Base-by-base conservation (phyloP, 352 stramenopile genomes). In the Globisporangium cystogenes region DNA sequence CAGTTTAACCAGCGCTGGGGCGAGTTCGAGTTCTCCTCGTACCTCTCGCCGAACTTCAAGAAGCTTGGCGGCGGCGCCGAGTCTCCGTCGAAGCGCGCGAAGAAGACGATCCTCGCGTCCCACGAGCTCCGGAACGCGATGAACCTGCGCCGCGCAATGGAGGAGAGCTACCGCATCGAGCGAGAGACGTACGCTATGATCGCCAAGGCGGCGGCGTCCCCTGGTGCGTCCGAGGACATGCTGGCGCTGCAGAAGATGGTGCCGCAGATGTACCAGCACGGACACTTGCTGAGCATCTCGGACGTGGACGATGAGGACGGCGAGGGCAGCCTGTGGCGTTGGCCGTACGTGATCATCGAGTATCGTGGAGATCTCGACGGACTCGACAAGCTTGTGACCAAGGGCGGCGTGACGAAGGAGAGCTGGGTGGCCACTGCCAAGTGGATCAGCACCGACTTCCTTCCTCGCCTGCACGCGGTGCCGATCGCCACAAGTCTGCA, bases 1-100 rank as follows among this genome's bases (percentile, higher is more conserved):
- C 69, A 89, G 51, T 86, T 83, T 56, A 95, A 95, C 47, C 64
- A 87, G 45, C 76, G 83, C 18, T 95, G 82, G 82, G 72, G 80
- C 20, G 82, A 93, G 59, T 85, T 90, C 44, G 68, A 90, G 49
- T 74, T 93, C 51, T 60, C 82, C 23, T 65, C 74, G 6, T 92
- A 78, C 55, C 67, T 92, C 50, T 55, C 80, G 11, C 74, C 76
- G 14, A 66, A 78, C 1, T 89, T 86, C 39, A 51, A 70, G 23
- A 43, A 50, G 7, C 29, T 24, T 16, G 16, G 43, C 8, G 29
- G 50, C 36, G 4, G 26, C 46, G 26, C 47, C 7, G 48, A 55
- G 37, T 48, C 53, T 42, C 44, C 53, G 14, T 44, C 39, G 40
- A 89, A 93, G 52, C 70, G 70, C 37, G 57, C 53, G 21, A 85